Base-by-base conservation (phyloP, 305 asterid genomes). In the Fraxinus xanthoxyloides region DNA sequence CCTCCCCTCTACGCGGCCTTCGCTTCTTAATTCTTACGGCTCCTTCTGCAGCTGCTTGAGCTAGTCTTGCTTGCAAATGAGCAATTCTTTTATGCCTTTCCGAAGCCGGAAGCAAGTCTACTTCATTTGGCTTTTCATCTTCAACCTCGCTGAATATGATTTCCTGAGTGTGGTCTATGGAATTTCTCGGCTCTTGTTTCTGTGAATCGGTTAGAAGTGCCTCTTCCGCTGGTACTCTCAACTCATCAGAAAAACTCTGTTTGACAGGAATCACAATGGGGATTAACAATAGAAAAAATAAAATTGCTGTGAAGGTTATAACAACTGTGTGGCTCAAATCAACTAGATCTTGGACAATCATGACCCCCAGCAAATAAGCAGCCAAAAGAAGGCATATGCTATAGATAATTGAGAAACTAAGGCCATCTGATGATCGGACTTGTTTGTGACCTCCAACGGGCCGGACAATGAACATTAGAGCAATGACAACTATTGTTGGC, bases 1-100 rank as follows among this genome's bases (percentile, higher is more conserved):
- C 98, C 88, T 95, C 98, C 28, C 98, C 98, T 81, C 98, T 90
- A 75, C 85, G 95, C 7, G 98, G 98, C 91, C 92, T 93, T 84
- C 90, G 88, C 80, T 88, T 85, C 86, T 93, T 93, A 72, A 94
- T 91, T 84, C 98, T 92, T 8, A 95, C 93, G 2, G 98, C 98
- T 75, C 98, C 98, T 59, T 92, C 98, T 34, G 98, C 98, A 43
- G 98, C 98, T 30, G 98, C 98, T 87, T 93, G 98, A 46, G 89
- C 93, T 54, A 95, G 88, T 82, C 85, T 91, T 7, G 97, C 79
- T 82, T 95, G 98, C 48, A 95, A 90, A 34, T 90, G 97, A 23
- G 93, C 94, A 26, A 95, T 93, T 85, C 98, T 90, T 89, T 90
- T 95, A 9, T 89, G 93, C 84, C 98, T 88, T 86, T 93, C 98